phyloP scores from a whole-genome alignment of 139 green algal genomes.

The Chlorella sp. region DNA sequence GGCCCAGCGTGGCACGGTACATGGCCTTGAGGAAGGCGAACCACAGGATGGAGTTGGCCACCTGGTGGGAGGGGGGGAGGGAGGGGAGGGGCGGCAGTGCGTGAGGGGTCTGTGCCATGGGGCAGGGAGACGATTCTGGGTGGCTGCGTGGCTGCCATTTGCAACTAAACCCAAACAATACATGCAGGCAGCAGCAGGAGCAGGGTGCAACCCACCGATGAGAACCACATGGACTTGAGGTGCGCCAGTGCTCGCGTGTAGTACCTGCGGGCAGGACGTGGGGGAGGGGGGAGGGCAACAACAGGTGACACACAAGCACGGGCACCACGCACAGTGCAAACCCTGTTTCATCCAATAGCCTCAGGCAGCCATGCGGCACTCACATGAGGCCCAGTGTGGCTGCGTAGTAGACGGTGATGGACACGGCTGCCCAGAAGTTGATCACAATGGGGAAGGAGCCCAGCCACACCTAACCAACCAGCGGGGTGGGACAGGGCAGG shows the following conservation, averaged over 20 bases:
- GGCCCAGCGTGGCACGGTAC: conserved; percentile 51
- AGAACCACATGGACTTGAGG: conserved; percentile 44
- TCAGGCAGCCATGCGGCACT: no score
- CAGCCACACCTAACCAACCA: conserved; percentile 47
- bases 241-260: conserved; percentile 39
- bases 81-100: neutral
- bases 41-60: conserved; percentile 62
- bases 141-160: no score
- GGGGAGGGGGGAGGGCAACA: no score
- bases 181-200: no score
- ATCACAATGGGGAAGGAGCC: conserved; percentile 73
- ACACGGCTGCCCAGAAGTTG: conserved; percentile 60
- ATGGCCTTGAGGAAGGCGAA: conserved; percentile 70
- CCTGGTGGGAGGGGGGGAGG: neutral
- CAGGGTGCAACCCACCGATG: neutral
- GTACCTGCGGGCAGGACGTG: conserved; percentile 4
- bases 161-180: no score
- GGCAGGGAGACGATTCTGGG: no score
- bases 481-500: neutral
- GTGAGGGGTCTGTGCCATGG: no score
- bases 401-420: conserved; percentile 62
- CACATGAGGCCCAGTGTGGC: conserved; percentile 42
- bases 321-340: no score
- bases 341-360: no score
- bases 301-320: no score